A percentile compares a stretch with the other conserved stretches of the same genome.
Evolutionary conservation across 257 asterid genomes (phyloP).

Genomic region (Salvia miltiorrhiza): DNA sequence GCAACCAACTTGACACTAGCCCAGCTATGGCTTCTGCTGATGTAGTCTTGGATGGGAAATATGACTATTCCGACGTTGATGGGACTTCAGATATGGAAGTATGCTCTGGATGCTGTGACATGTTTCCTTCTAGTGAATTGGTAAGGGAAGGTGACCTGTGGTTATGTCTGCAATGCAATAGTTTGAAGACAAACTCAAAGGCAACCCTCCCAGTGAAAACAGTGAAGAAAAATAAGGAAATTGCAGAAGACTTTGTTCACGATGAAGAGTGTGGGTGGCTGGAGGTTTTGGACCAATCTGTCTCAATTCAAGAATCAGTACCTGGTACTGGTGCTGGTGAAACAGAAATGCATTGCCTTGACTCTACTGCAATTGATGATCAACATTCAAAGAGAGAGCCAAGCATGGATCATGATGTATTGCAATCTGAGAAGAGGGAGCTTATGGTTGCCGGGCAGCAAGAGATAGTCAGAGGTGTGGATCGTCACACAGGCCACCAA

Average conservation of each 20-base stretch:
- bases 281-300: slow-evolving; percentile 33
- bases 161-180: slow-evolving; percentile 59
- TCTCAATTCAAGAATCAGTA: slow-evolving; percentile 33
- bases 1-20: slow-evolving; percentile 30
- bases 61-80: slow-evolving; percentile 27
- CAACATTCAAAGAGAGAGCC: slow-evolving; percentile 26
- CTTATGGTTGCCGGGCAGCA: slow-evolving; percentile 19
- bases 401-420: slow-evolving; percentile 29
- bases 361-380: slow-evolving; percentile 23
- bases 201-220: slow-evolving; percentile 16
- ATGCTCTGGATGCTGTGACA: slow-evolving; percentile 61
- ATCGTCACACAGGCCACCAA: slow-evolving; percentile 26
- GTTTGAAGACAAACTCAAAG: slow-evolving; percentile 36
- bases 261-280: slow-evolving; percentile 28
- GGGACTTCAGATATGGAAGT: slow-evolving; percentile 29
- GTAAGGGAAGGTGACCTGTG: slow-evolving; percentile 42
- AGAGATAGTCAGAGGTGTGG: slow-evolving; percentile 28
- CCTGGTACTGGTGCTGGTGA: slow-evolving; percentile 31
- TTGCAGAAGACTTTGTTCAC: slow-evolving; percentile 28
- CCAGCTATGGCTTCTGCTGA: slow-evolving; percentile 28
- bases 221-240: slow-evolving; percentile 23
- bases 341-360: slow-evolving; percentile 26
- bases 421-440: slow-evolving; percentile 31
- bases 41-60: slow-evolving; percentile 31
- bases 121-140: slow-evolving; percentile 35